A percentile compares a stretch with the other conserved stretches of the same genome.
These are phyloP conservation scores for Neurospora terricola DNA, from an alignment of 495 filamentous ascomycete genomes.

Conservation along the genomic window DNA sequence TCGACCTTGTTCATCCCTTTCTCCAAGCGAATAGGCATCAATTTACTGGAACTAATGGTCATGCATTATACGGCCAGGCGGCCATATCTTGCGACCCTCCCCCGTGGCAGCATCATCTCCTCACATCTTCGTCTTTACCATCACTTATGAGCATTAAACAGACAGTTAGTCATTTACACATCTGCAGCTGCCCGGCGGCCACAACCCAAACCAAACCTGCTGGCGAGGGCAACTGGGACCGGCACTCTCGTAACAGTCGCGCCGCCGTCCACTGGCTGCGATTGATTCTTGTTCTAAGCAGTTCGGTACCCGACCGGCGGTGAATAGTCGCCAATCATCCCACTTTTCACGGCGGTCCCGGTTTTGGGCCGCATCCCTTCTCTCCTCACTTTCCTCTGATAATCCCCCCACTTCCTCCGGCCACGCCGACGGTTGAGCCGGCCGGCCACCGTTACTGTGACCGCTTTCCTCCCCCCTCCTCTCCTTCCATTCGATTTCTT, in stretches of 20 bases:
- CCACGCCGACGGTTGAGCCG: not conserved
- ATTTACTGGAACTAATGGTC: not conserved
- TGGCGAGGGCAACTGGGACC: not conserved
- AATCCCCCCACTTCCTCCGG: not conserved
- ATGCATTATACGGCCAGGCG: not conserved
- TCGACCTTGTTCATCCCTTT: constrained; percentile 1
- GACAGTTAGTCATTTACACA: not conserved
- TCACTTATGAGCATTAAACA: not conserved
- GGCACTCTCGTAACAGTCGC: not conserved
- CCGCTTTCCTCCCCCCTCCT: not conserved
- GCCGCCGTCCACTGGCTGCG: not conserved
- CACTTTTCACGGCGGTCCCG: not conserved
- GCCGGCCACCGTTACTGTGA: not conserved
- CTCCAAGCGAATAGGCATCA: not conserved
- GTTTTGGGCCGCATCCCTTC: not conserved
- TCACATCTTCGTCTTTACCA: not conserved
- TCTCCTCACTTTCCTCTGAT: not conserved
- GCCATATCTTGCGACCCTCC: not conserved
- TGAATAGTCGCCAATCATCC: not conserved
- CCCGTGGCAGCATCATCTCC: not conserved
- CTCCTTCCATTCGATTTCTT: not conserved
- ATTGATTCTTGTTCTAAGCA: not conserved
- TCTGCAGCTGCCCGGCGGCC: not conserved
- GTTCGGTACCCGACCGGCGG: not conserved
- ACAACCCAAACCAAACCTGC: not conserved